Percentiles rank a stretch among this genome's conserved stretches.
Evolutionary conservation across 2,329 filamentous ascomycete genomes (phyloP).

Genomic region (Fusarium clavum): DNA sequence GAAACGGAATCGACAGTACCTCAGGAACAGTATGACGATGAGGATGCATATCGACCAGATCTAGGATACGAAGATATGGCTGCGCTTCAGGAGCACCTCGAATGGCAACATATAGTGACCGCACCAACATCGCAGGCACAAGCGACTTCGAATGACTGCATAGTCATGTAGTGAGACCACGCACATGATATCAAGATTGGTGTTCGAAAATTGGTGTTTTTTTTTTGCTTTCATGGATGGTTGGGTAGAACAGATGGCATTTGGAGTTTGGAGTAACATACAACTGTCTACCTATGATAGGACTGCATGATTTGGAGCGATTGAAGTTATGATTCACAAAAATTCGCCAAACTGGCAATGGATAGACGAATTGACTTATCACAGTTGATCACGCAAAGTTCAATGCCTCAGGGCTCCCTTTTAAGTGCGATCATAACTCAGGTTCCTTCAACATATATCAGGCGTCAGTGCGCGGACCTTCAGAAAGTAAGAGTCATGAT

Average conservation of each 20-base stretch:
- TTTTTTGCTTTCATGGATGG: not conserved
- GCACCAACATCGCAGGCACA: constrained; percentile 53
- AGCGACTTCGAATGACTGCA: constrained; percentile 54
- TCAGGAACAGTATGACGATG: constrained; percentile 61
- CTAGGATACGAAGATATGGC: constrained; percentile 64
- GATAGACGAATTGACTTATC: constrained; percentile 23
- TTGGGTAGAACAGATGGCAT: constrained; percentile 32
- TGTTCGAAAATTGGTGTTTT: constrained; percentile 8
- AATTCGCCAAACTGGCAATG: constrained; percentile 25
- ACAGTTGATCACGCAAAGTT: constrained; percentile 43
- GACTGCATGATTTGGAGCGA: constrained; percentile 19
- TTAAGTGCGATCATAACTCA: not conserved
- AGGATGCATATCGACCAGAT: constrained; percentile 61
- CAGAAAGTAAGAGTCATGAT: not conserved
- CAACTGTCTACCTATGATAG: constrained; percentile 5
- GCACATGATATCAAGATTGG: not conserved
- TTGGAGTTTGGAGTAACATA: constrained; percentile 44
- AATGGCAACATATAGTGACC: constrained; percentile 64
- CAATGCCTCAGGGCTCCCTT: constrained; percentile 3
- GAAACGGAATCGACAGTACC: constrained; percentile 62
- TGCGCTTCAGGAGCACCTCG: constrained; percentile 65
- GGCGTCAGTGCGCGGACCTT: not conserved
- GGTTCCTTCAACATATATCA: not conserved
- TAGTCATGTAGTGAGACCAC: constrained; percentile 56
- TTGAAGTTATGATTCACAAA: constrained; percentile 33